These are phyloP conservation scores for Carpinus viminea DNA, from an alignment of 306 rosid species.

Conservation along the genomic window DNA sequence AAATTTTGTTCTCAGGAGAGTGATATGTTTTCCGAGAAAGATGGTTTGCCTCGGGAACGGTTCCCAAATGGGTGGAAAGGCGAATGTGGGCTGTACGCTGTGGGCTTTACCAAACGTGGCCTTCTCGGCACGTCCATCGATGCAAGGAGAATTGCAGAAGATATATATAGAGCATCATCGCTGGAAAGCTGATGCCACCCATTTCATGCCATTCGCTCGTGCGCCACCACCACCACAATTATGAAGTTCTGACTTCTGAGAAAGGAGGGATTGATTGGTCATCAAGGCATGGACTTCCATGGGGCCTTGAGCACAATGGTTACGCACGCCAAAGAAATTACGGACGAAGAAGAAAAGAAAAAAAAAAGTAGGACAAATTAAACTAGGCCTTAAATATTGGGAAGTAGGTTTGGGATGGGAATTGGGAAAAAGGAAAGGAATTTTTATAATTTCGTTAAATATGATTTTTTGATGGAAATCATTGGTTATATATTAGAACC, in stretches of 20 bases:
- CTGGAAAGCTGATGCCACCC: slow-evolving; percentile 57
- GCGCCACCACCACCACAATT: slow-evolving; percentile 32
- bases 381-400: too few species aligned
- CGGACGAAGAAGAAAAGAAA: background rate
- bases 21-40: slow-evolving; percentile 65
- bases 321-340: slow-evolving; percentile 2
- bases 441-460: slow-evolving; percentile 12
- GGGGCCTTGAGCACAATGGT: slow-evolving; percentile 30
- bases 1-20: slow-evolving; percentile 43
- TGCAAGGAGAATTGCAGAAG: slow-evolving; percentile 74
- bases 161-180: slow-evolving; percentile 54
- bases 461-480: too few species aligned
- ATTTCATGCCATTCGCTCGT: slow-evolving; percentile 24
- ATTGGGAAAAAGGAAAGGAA: background rate
- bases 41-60: slow-evolving; percentile 63
- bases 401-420: too few species aligned
- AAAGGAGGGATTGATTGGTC: background rate
- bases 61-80: slow-evolving; percentile 92
- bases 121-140: slow-evolving; percentile 78
- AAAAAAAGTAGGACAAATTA: background rate
- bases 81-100: slow-evolving; percentile 65
- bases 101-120: slow-evolving; percentile 86
- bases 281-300: slow-evolving; percentile 5
- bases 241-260: slow-evolving; percentile 15
- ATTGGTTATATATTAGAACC: too few species aligned